Evolutionary conservation across 1,139 yeast genomes (phyloP).

Genomic region (Trichomonascaceae sp.): DNA sequence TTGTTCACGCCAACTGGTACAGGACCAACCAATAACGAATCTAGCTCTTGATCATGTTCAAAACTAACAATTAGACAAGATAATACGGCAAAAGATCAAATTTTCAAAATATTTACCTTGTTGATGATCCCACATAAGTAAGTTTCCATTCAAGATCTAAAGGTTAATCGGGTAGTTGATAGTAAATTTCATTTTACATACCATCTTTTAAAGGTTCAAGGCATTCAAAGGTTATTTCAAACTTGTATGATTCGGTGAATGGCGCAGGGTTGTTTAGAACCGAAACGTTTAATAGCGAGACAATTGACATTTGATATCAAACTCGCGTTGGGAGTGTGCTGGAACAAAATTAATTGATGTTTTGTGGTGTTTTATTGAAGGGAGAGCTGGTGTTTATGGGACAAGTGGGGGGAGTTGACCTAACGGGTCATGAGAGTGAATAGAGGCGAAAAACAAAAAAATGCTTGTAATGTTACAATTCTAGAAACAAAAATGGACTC

Average conservation of each 20-base stretch:
- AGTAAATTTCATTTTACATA: conserved; percentile 16
- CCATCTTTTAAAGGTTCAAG: conserved; percentile 79
- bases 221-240: conserved; percentile 96
- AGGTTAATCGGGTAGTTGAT: neutral
- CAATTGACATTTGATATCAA: conserved; percentile 66
- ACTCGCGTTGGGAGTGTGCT: neutral
- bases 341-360: neutral
- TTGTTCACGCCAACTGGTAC: conserved; percentile 96
- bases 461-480: too few relatives aligned
- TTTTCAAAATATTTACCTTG: conserved; percentile 41
- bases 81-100: neutral
- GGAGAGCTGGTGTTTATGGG: neutral
- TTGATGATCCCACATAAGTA: conserved; percentile 92
- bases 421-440: too few relatives aligned
- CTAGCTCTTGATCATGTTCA: conserved; percentile 95
- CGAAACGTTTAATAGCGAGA: conserved; percentile 83
- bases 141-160: conserved; percentile 90
- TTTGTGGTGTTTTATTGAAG: neutral
- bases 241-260: conserved; percentile 88
- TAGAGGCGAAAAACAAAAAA: neutral
- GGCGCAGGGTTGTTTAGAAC: conserved; percentile 94
- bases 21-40: conserved; percentile 92
- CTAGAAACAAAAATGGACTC: too few relatives aligned
- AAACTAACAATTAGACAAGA: conserved; percentile 29
- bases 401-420: neutral